Percentiles rank a stretch among this genome's conserved stretches.
These are phyloP conservation scores for Tetramitus jugosus DNA, from an alignment of 208 protist genomes.

Conservation along the genomic window DNA sequence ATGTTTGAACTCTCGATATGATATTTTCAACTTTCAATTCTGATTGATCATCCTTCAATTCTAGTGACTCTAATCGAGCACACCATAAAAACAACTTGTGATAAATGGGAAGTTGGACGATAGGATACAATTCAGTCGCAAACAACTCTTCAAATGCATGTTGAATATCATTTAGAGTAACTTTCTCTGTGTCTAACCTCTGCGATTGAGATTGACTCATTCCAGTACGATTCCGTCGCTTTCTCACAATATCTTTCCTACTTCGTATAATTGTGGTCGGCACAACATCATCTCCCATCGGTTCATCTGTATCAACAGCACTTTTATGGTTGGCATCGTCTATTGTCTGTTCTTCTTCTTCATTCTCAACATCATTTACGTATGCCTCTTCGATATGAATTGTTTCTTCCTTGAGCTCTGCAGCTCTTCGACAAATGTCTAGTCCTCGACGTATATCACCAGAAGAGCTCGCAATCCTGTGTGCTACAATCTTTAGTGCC, in stretches of 20 bases:
- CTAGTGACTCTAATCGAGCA: background rate
- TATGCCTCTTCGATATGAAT: background rate
- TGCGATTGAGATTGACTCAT: no score
- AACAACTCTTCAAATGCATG: background rate
- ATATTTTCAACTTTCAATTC: background rate
- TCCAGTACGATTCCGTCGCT: no score
- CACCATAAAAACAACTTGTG: conserved; percentile 13
- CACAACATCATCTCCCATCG: no score
- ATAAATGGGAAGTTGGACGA: background rate
- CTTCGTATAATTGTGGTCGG: no score
- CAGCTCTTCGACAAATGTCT: conserved; percentile 2
- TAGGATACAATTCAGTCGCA: background rate
- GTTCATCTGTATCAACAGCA: no score
- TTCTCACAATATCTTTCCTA: no score
- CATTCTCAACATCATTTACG: background rate
- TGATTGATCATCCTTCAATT: background rate
- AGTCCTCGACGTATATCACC: conserved; percentile 8
- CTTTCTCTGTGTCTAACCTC: no score
- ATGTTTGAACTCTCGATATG: background rate
- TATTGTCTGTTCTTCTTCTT: conserved; percentile 1
- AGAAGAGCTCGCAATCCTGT: background rate
- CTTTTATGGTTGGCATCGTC: no score
- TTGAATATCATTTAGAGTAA: background rate
- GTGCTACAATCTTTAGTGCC: background rate
- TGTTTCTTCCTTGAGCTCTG: background rate